A percentile compares a stretch with the other conserved stretches of the same genome.
These are phyloP conservation scores for Thozetella sp. DNA, from an alignment of 495 filamentous ascomycete genomes.

Conservation along the genomic window DNA sequence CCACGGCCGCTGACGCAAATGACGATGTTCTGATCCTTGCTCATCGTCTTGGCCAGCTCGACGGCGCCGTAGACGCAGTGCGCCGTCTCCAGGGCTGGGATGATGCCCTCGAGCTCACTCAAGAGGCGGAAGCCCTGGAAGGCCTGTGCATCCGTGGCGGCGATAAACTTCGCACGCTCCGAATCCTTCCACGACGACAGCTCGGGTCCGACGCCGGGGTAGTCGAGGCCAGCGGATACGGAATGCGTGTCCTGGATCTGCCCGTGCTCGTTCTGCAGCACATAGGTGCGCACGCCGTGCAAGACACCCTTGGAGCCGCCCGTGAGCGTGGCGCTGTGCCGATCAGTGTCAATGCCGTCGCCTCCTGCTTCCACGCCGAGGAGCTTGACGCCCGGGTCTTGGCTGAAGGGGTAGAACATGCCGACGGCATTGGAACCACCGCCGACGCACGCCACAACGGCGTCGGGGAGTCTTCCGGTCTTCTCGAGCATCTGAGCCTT, in stretches of 20 bases:
- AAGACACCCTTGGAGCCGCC: slow-evolving; percentile 90
- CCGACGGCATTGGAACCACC: slow-evolving; percentile 89
- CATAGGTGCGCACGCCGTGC: slow-evolving; percentile 94
- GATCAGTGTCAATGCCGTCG: slow-evolving; percentile 83
- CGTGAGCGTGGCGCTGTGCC: slow-evolving; percentile 88
- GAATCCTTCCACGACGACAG: slow-evolving; percentile 90
- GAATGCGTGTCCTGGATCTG: slow-evolving; percentile 96
- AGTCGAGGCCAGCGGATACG: slow-evolving; percentile 95
- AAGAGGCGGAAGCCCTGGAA: slow-evolving; percentile 87
- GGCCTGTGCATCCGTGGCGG: slow-evolving; percentile 89
- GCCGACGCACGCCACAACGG: slow-evolving; percentile 94
- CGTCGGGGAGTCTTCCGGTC: slow-evolving; percentile 88
- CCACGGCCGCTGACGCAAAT: slow-evolving; percentile 91
- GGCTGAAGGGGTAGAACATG: slow-evolving; percentile 96
- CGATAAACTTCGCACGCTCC: slow-evolving; percentile 82
- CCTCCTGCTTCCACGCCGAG: slow-evolving; percentile 96
- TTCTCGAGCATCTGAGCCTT: slow-evolving; percentile 82
- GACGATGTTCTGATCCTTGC: slow-evolving; percentile 86
- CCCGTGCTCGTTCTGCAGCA: slow-evolving; percentile 87
- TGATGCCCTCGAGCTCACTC: slow-evolving; percentile 89
- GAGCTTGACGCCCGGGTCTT: slow-evolving; percentile 82
- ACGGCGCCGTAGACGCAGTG: slow-evolving; percentile 91
- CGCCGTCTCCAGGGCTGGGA: slow-evolving; percentile 90
- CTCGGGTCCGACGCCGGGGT: slow-evolving; percentile 95
- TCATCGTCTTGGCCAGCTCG: slow-evolving; percentile 89